phyloP scores from a whole-genome alignment of 1,284 basidiomycete genomes.

The Athelia psychrophila region DNA sequence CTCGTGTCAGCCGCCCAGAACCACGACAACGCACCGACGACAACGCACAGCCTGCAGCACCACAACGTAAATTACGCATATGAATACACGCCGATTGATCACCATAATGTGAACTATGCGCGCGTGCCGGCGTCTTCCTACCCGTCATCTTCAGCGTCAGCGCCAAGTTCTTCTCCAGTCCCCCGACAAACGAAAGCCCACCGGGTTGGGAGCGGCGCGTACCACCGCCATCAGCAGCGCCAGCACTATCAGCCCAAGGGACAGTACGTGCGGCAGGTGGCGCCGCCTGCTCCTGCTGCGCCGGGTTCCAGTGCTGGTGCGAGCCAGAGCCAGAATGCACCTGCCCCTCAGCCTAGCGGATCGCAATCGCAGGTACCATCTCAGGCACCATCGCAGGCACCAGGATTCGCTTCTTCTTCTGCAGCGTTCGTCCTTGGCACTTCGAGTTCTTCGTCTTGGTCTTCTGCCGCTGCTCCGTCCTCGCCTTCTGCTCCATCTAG shows the following conservation, averaged over 20 bases:
- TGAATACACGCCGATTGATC: conserved; percentile 3
- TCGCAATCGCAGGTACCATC: conserved; percentile 5
- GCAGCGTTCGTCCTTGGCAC: no score
- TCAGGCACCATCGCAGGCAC: no score
- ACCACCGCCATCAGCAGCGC: conserved; percentile 7
- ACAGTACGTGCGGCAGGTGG: conserved; percentile 13
- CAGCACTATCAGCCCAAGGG: conserved; percentile 12
- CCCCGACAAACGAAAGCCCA: no score
- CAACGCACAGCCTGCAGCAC: background rate
- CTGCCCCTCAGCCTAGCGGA: no score
- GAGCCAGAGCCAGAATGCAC: no score
- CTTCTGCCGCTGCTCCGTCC: background rate
- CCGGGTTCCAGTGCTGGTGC: no score
- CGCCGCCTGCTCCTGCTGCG: background rate
- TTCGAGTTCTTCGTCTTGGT: background rate
- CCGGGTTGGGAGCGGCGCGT: background rate
- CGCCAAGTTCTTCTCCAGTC: no score
- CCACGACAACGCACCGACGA: background rate
- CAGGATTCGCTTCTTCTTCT: no score
- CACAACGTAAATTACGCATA: background rate
- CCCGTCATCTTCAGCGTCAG: background rate
- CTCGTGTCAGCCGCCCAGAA: background rate
- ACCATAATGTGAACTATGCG: conserved; percentile 10
- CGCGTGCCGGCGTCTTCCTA: background rate
- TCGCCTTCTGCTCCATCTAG: background rate